Evolutionary conservation across 225 moss, liverwort and hornwort species (phyloP).

Genomic region (Pseudisothecium myosuroides): DNA sequence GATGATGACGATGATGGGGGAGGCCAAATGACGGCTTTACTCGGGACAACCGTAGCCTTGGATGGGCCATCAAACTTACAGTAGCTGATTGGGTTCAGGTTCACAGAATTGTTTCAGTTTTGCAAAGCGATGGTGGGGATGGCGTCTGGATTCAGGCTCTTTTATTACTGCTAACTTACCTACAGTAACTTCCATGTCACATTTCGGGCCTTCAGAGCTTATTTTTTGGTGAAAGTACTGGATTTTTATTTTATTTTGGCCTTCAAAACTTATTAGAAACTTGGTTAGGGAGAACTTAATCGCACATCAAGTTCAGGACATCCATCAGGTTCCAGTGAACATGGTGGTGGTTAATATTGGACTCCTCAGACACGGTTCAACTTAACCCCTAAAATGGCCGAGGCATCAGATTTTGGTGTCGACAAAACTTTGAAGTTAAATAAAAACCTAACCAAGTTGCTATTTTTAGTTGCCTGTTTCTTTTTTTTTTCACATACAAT

Average conservation of each 20-base stretch:
- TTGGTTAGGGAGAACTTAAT: no score
- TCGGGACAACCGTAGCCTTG: rapidly evolving
- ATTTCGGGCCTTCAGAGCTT: no score
- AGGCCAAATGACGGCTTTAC: background rate
- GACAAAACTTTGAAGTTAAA: no score
- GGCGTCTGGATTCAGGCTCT: background rate
- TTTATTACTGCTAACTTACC: background rate
- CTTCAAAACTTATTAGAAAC: no score
- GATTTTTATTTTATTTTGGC: no score
- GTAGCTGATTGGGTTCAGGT: background rate
- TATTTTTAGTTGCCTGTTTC: no score
- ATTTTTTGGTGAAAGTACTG: no score
- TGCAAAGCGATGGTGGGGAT: background rate
- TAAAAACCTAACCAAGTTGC: no score
- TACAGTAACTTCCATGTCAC: background rate
- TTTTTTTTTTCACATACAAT: no score
- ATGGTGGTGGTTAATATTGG: background rate
- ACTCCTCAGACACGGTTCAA: background rate
- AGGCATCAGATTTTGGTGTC: no score
- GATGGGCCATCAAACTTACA: background rate
- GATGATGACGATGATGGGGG: background rate
- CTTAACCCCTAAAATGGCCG: no score
- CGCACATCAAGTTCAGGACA: no score
- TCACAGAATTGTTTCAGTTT: background rate
- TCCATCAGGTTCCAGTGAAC: background rate